Percentiles rank a stretch among this genome's conserved stretches.
Conservation (phyloP, 2,329 filamentous ascomycete genomes). For the Diaporthe ilicicola region DNA sequence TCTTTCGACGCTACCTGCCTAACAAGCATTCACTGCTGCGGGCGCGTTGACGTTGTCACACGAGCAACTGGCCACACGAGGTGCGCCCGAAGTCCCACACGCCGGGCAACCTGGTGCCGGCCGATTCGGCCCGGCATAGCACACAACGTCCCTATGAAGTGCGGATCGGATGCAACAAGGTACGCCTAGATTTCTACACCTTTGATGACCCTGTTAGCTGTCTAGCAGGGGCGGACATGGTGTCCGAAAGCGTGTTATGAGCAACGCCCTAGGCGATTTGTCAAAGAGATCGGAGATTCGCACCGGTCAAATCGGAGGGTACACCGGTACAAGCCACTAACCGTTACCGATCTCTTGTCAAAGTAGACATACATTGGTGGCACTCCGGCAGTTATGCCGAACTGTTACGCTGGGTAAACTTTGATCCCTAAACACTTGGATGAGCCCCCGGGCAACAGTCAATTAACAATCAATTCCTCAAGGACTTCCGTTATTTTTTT, state of each 20-base stretch:
- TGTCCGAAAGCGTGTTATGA: neutral
- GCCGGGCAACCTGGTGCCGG: neutral
- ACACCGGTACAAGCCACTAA: too few species aligned
- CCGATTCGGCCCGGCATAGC: conserved; percentile 1
- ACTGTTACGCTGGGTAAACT: neutral
- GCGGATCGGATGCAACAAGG: conserved; percentile 6
- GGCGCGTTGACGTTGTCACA: neutral
- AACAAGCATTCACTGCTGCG: neutral
- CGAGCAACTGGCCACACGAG: neutral
- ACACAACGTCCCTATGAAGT: neutral
- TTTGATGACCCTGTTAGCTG: neutral
- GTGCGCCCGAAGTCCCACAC: neutral
- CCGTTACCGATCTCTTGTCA: too few species aligned
- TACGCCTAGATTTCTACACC: neutral
- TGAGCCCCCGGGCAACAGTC: neutral
- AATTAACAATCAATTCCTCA: neutral
- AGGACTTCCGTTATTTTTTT: too few species aligned
- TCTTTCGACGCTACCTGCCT: neutral
- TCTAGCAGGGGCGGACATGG: neutral
- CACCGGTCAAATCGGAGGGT: too few species aligned
- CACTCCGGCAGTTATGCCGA: conserved; percentile 18
- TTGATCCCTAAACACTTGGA: neutral
- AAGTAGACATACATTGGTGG: neutral
- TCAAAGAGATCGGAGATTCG: too few species aligned
- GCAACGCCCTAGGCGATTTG: neutral